Evolutionary conservation across 306 rosid genomes (phyloP).

Genomic region (Sicyos baderoa): DNA sequence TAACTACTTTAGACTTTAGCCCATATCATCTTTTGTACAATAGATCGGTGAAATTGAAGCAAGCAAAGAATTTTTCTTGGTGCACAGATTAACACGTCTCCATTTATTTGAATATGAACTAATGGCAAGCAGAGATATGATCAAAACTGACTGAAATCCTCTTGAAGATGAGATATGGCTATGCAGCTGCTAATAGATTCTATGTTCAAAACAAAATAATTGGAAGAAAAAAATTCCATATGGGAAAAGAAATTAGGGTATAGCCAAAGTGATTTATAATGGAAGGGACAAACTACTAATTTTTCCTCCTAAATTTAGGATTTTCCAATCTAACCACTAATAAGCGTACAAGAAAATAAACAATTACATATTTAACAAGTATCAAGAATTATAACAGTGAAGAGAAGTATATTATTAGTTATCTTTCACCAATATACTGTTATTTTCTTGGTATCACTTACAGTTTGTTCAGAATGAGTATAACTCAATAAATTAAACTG

Average conservation of each 20-base stretch:
- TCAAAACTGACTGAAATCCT: neutral
- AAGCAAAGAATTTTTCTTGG: neutral
- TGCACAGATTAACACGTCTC: neutral
- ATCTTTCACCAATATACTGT: neutral
- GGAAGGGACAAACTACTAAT: neutral
- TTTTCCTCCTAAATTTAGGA: conserved; percentile 3
- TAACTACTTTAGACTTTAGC: neutral
- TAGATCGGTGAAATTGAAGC: neutral
- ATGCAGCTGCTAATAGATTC: neutral
- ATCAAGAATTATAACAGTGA: neutral
- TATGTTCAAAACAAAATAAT: neutral
- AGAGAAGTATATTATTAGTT: neutral
- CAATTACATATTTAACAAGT: neutral
- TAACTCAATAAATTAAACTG: neutral
- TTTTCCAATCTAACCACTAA: neutral
- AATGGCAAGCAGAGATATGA: neutral
- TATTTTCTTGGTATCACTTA: neutral
- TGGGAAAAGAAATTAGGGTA: conserved; percentile 6
- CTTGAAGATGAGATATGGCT: neutral
- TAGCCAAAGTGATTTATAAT: neutral
- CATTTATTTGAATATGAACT: conserved; percentile 2
- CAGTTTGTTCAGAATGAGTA: neutral
- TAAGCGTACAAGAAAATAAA: neutral
- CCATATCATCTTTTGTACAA: neutral
- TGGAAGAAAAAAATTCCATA: neutral